Evolutionary conservation across 176 grass and related monocot species (phyloP).

Genomic region (Oryza coarctata): DNA sequence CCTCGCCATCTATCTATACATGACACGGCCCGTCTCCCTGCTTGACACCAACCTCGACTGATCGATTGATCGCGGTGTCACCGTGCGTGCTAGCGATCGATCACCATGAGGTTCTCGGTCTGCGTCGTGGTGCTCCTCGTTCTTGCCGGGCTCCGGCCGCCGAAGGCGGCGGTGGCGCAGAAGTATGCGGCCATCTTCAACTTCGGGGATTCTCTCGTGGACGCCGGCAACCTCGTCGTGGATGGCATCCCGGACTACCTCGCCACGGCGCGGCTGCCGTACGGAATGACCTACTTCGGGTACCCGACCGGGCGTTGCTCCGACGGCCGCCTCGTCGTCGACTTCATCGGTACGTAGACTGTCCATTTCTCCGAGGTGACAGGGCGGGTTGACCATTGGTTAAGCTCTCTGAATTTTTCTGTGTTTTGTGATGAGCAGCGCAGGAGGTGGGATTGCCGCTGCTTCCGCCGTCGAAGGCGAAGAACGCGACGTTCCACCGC

Average conservation of each 20-base stretch:
- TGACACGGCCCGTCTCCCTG: background rate
- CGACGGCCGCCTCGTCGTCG: slow-evolving; percentile 73
- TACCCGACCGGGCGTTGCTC: slow-evolving; percentile 83
- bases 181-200: slow-evolving; percentile 86
- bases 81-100: background rate
- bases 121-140: slow-evolving; percentile 22
- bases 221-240: slow-evolving; percentile 69
- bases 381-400: background rate
- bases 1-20: background rate
- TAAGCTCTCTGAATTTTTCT: background rate
- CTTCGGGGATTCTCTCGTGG: slow-evolving; percentile 80
- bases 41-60: slow-evolving; percentile 4
- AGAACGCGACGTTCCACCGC: slow-evolving; percentile 62
- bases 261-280: slow-evolving; percentile 62
- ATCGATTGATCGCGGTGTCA: background rate
- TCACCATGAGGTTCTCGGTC: slow-evolving; percentile 16
- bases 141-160: slow-evolving; percentile 5
- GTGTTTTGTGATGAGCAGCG: slow-evolving; percentile 37
- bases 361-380: background rate
- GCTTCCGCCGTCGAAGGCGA: slow-evolving; percentile 78
- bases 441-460: slow-evolving; percentile 77
- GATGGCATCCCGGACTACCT: slow-evolving; percentile 79
- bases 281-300: slow-evolving; percentile 79
- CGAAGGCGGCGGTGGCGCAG: slow-evolving; percentile 11
- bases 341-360: slow-evolving; percentile 61